Base-by-base conservation (phyloP, 2,329 filamentous ascomycete species). In the Colletotrichum lupini region DNA sequence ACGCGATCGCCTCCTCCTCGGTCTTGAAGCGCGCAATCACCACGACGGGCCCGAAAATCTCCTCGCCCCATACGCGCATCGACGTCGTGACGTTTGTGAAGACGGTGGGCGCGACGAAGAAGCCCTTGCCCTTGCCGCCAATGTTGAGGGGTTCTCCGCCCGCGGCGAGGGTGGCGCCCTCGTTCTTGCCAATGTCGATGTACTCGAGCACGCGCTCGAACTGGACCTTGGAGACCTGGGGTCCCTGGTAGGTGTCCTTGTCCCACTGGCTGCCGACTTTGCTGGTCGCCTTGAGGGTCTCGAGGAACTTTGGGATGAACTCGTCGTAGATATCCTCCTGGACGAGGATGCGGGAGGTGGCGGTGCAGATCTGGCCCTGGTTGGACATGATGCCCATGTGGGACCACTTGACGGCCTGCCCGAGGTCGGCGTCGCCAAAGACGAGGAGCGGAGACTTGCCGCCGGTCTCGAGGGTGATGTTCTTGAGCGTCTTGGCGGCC, bases 181-280 rank as follows among this genome's bases (percentile, higher is more conserved):
- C 92, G 6, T 86, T 86, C 78, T 93, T 93, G 22, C 92, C 93
- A 11, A 87, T 79, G 70, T 94, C 89, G 58, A 95, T 90, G 80
- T 92, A 96, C 1, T 87, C 87, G 28, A 95, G 85, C 4, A 96
- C 88, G 49, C 90, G 86, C 64, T 95, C 92, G 77, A 92, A 93
- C 79, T 95, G 93, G 8, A 86, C 82, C 80, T 92, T 92, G 9
- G 92, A 93, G 60, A 94, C 89, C 78, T 94, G 93, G 0, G 93
- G 93, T 0, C 93, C 93, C 78, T 95, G 93, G 84, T 92, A 93
- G 0, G 92, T 94, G 49, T 85, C 85, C 76, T 92, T 89, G 5
- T 87, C 86, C 80, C 94, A 95, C 0, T 92, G 93, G 78, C 94
- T 90, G 62, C 93, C 93, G 22, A 94, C 87, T 64, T 91, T 89